These are phyloP conservation scores for Fusarium setosum DNA, from an alignment of 2,329 filamentous ascomycete genomes.

Conservation along the genomic window DNA sequence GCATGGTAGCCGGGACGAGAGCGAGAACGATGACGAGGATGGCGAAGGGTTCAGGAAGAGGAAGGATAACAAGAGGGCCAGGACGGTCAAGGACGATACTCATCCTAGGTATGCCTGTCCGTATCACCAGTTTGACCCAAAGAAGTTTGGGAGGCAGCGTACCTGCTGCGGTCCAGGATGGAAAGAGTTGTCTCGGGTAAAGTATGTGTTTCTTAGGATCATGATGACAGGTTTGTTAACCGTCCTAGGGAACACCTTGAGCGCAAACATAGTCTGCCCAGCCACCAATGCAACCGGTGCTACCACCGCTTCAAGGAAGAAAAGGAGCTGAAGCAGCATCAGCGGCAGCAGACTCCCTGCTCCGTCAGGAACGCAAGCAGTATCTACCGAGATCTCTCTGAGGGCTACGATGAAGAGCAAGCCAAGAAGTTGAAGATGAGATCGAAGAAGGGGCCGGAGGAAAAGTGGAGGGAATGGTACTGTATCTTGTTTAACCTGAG, in stretches of 20 bases:
- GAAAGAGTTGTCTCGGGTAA: constrained; percentile 34
- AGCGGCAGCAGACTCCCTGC: constrained; percentile 30
- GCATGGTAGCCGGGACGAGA: constrained; percentile 38
- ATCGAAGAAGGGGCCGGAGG: not conserved
- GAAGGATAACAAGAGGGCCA: constrained; percentile 50
- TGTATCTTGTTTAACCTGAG: constrained; percentile 30
- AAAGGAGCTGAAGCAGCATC: constrained; percentile 34
- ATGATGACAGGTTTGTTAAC: not conserved
- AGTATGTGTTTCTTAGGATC: constrained; percentile 26
- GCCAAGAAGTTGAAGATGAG: constrained; percentile 31
- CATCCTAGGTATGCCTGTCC: constrained; percentile 49
- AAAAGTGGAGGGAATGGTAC: constrained; percentile 38
- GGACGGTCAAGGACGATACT: constrained; percentile 46
- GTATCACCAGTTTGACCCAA: constrained; percentile 50
- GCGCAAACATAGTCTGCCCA: constrained; percentile 32
- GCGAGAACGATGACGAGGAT: constrained; percentile 41
- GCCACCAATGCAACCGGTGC: constrained; percentile 37
- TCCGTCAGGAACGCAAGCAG: constrained; percentile 26
- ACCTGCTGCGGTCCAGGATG: constrained; percentile 43
- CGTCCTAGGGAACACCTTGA: constrained; percentile 38
- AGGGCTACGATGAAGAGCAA: constrained; percentile 40
- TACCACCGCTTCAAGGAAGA: constrained; percentile 28
- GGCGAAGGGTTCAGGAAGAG: constrained; percentile 46
- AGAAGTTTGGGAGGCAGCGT: constrained; percentile 32
- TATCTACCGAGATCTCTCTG: constrained; percentile 22